These are phyloP conservation scores for Coffea canephora DNA, from an alignment of 257 asterid species.

Conservation along the genomic window DNA sequence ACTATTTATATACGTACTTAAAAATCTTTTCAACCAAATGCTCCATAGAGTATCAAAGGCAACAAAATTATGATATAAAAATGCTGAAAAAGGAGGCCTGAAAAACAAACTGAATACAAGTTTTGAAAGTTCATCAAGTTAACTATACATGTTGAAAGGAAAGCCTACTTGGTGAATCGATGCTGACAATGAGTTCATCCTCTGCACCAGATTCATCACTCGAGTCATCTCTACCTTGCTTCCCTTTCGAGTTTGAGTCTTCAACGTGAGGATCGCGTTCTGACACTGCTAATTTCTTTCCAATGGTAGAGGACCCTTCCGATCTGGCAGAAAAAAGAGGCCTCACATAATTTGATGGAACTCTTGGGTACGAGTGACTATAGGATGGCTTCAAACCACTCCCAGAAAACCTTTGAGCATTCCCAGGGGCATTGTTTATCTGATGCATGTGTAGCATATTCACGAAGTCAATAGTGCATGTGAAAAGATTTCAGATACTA, in stretches of 20 bases:
- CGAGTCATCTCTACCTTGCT: slow-evolving; percentile 38
- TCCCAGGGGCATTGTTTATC: slow-evolving; percentile 37
- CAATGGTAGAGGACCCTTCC: slow-evolving; percentile 64
- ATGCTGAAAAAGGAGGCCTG: not conserved
- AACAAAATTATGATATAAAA: not conserved
- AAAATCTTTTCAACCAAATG: not conserved
- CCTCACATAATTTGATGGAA: slow-evolving; percentile 31
- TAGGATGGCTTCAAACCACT: slow-evolving; percentile 34
- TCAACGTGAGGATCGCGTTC: slow-evolving; percentile 23
- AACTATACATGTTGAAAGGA: slow-evolving; percentile 50
- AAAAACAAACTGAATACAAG: not conserved
- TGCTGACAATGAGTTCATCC: slow-evolving; percentile 72
- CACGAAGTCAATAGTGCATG: not conserved
- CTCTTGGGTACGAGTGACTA: slow-evolving; percentile 59
- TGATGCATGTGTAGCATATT: slow-evolving; percentile 30
- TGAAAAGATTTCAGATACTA: not conserved
- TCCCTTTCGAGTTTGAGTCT: slow-evolving; percentile 26
- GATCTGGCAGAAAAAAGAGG: slow-evolving; percentile 58
- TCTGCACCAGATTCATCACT: slow-evolving; percentile 89
- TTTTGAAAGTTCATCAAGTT: not conserved
- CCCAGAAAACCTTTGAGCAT: slow-evolving; percentile 36
- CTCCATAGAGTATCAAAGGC: not conserved
- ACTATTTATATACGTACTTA: too few relatives aligned
- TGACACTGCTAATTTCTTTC: slow-evolving; percentile 33
- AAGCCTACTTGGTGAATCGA: slow-evolving; percentile 74